These are phyloP conservation scores for Aspergillus oerlinghausenensis DNA, from an alignment of 2,329 filamentous ascomycete genomes.

Conservation along the genomic window DNA sequence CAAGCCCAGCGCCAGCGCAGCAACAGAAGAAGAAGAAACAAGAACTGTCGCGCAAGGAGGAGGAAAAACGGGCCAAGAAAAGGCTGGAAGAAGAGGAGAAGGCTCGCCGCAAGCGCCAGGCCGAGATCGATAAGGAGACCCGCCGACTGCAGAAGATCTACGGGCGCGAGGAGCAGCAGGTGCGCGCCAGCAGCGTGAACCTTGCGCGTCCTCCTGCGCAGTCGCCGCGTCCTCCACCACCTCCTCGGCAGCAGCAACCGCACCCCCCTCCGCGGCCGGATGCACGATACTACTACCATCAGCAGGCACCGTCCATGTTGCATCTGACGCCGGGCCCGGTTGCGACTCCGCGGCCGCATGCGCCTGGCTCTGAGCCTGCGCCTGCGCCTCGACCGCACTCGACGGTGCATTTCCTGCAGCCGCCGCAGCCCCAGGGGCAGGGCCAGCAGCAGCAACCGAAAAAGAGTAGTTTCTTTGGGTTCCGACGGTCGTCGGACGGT, in stretches of 20 bases:
- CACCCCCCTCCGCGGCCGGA: slow-evolving; percentile 8
- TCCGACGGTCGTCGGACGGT: slow-evolving; percentile 33
- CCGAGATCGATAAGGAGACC: slow-evolving; percentile 70
- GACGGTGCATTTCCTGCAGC: slow-evolving; percentile 13
- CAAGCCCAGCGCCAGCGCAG: background rate
- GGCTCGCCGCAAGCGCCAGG: slow-evolving; percentile 43
- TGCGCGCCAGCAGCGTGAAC: slow-evolving; percentile 17
- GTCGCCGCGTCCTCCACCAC: slow-evolving; percentile 17
- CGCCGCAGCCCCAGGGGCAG: slow-evolving; percentile 11
- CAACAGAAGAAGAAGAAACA: slow-evolving; percentile 31
- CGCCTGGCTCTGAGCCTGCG: background rate
- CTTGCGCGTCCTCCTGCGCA: slow-evolving; percentile 9
- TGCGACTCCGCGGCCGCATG: background rate
- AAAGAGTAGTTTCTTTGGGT: slow-evolving; percentile 44
- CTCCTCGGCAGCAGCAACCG: slow-evolving; percentile 17
- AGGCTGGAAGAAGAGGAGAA: slow-evolving; percentile 52
- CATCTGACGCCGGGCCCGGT: slow-evolving; percentile 3
- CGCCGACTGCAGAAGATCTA: slow-evolving; percentile 61
- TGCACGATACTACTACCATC: slow-evolving; percentile 13
- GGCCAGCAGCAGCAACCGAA: slow-evolving; percentile 28
- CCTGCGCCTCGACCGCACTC: slow-evolving; percentile 14
- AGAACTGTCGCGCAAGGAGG: slow-evolving; percentile 44
- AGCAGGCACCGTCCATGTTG: slow-evolving; percentile 8
- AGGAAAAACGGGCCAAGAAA: slow-evolving; percentile 49
- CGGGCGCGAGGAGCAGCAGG: slow-evolving; percentile 41